Base-by-base conservation (phyloP, 2,329 filamentous ascomycete genomes). In the Hansfordia pulvinata region DNA sequence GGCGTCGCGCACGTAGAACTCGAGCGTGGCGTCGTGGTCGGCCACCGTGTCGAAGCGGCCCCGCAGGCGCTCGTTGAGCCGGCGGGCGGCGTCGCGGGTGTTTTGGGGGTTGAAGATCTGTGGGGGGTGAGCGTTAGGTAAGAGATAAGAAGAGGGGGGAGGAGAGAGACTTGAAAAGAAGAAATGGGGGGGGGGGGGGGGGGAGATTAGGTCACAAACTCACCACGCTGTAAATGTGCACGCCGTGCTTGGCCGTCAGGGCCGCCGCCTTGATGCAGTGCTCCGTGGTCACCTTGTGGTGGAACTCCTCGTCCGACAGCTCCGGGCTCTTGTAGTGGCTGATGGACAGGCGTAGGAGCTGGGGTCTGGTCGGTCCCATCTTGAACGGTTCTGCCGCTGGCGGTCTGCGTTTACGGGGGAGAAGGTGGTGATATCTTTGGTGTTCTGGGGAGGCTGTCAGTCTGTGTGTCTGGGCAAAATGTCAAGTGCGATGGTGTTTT, bases 1-100 rank as follows among this genome's bases (percentile, higher is more conserved):
- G 14, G 39, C 30, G 35, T 30, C 31, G 20, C 37, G 36, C 19
- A 40, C 35, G 20, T 32, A 37, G 28, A 39, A 36, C 27, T 40
- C 37, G 14, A 39, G 31, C 10, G 28, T 22, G 4, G 31, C 27
- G 20, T 40, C 37, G n/a, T 30, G 30, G 25, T 34, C 19, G 26
- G 30, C 20, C 12, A 28, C 19, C 15, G 17, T n/a, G 25, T 26
- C 28, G 10, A 8, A 14, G 20, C 18, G 13, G 5, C 29, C 29
- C 10, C 10, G 28, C 21, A 23, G 21, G 12, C 10, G 12, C 10
- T 9, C 26, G 16, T 31, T 31, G 13, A 31, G 26, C 20, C 23
- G 13, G 17, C 16, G 16, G 6, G 22, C 11, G 6, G 12, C 15
- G 8, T 20, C 20, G 13, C 21, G 20, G 10, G 20, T 31, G 19